Conservation (phyloP, 805 yeast genomes). For the Wickerhamomyces queroliae region DNA sequence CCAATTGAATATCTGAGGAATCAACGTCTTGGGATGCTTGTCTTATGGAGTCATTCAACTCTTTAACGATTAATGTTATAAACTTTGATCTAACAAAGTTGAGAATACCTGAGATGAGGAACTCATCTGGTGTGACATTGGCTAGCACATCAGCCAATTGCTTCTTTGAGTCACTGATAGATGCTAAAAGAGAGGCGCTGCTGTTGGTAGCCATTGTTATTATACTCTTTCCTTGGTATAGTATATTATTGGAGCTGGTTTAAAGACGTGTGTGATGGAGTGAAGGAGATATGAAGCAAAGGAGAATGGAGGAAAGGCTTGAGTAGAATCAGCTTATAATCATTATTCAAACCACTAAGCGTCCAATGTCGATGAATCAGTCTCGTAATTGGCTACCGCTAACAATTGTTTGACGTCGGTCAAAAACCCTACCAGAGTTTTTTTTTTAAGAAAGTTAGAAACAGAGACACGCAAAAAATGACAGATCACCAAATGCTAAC, state of each 20-base stretch:
- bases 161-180: slow-evolving; percentile 8
- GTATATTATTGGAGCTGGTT: not conserved
- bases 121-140: slow-evolving; percentile 14
- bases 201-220: slow-evolving; percentile 2
- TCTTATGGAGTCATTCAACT: slow-evolving; percentile 21
- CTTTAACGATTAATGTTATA: slow-evolving; percentile 33
- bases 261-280: not conserved
- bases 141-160: slow-evolving; percentile 8
- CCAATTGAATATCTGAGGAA: slow-evolving; percentile 6
- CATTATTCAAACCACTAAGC: slow-evolving; percentile 24
- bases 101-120: slow-evolving; percentile 34
- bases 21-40: not conserved
- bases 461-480: no score
- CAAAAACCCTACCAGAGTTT: no score
- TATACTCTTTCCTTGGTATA: not conserved
- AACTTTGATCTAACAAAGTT: slow-evolving; percentile 44
- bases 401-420: no score
- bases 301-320: not conserved
- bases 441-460: no score
- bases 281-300: not conserved
- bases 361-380: no score
- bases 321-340: slow-evolving; percentile 9
- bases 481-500: no score
- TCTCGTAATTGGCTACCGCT: no score
- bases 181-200: not conserved